Percentiles rank a stretch among this genome's conserved stretches.
Conservation (phyloP, 371 early-diverging fungal genomes). For the Circinella minor region DNA sequence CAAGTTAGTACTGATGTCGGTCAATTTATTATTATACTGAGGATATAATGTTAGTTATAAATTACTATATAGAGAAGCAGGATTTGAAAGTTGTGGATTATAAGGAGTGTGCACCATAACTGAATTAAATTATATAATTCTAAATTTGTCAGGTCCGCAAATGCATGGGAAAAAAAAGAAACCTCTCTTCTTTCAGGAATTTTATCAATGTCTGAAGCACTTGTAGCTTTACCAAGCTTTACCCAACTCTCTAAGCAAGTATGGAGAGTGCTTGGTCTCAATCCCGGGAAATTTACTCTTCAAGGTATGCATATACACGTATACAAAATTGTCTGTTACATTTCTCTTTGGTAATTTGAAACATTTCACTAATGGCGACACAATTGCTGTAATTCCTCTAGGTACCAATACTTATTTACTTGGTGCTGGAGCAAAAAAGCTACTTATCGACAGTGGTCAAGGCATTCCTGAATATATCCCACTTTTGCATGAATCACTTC, state of each 20-base stretch:
- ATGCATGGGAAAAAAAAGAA: not conserved
- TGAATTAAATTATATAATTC: too few relatives aligned
- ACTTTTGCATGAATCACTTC: conserved; percentile 55
- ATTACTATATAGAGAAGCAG: too few relatives aligned
- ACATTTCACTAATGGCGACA: not conserved
- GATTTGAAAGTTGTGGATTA: too few relatives aligned
- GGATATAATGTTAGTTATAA: too few relatives aligned
- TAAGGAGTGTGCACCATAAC: too few relatives aligned
- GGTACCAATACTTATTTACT: conserved; percentile 92
- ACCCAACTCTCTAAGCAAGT: conserved; percentile 54
- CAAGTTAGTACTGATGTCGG: too few relatives aligned
- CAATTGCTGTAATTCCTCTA: conserved; percentile 13
- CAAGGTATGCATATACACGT: conserved; percentile 51
- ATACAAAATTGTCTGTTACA: not conserved
- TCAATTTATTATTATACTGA: too few relatives aligned
- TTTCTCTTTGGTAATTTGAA: not conserved
- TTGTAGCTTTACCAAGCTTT: conserved; percentile 36
- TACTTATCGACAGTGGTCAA: conserved; percentile 85
- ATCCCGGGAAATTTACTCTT: conserved; percentile 77
- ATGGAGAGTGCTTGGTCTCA: conserved; percentile 68
- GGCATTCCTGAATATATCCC: conserved; percentile 73
- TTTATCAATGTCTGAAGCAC: conserved; percentile 6
- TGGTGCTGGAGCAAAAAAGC: conserved; percentile 71
- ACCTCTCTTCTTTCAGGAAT: not conserved
- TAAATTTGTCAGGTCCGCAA: conserved; percentile 11